A percentile compares a stretch with the other conserved stretches of the same genome.
phyloP scores from a whole-genome alignment of 495 filamentous ascomycete species.

The Halenospora varia region DNA sequence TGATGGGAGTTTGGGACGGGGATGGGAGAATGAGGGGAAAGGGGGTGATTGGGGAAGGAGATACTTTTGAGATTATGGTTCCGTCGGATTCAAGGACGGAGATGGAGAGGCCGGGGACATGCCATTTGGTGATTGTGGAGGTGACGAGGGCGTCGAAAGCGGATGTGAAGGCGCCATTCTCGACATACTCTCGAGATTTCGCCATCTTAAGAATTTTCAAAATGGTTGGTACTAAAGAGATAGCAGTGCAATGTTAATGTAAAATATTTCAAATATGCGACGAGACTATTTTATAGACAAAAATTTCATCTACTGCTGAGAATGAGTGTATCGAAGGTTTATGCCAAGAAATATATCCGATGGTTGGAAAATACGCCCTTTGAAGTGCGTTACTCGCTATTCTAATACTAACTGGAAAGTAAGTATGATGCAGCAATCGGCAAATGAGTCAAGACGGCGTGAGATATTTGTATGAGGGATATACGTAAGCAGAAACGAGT shows the following conservation, averaged over 20 bases:
- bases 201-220: no score
- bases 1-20: not conserved
- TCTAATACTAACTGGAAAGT: not conserved
- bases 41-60: not conserved
- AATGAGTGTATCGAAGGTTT: no score
- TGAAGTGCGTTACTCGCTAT: no score
- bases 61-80: conserved; percentile 41
- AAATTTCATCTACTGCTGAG: no score
- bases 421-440: not conserved
- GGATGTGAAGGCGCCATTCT: not conserved
- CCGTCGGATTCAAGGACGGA: conserved; percentile 43
- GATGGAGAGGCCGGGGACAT: conserved; percentile 47
- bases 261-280: no score
- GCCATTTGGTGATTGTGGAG: conserved; percentile 39
- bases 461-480: no score
- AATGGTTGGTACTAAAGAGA: not conserved
- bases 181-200: not conserved
- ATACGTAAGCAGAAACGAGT: no score
- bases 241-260: no score
- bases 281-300: no score
- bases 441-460: not conserved
- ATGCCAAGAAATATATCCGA: no score
- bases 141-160: conserved; percentile 37
- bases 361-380: not conserved
- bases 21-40: not conserved